These are phyloP conservation scores for Aspergillus sp. DNA, from an alignment of 2,329 filamentous ascomycete genomes.

Conservation along the genomic window DNA sequence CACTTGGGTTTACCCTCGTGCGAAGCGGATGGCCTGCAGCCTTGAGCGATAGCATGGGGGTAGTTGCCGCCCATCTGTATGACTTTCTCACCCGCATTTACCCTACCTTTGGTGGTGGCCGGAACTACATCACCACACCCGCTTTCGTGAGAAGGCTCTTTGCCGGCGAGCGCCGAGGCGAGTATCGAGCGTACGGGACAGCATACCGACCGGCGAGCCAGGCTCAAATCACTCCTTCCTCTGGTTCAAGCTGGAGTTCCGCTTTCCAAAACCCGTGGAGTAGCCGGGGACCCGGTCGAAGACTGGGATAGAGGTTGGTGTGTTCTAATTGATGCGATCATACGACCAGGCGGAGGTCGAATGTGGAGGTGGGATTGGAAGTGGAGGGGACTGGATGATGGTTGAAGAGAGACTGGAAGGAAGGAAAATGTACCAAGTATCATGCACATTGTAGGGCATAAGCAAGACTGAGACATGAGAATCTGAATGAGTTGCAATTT, in stretches of 20 bases:
- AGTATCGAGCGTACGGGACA: constrained; percentile 62
- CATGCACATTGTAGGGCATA: too few relatives aligned
- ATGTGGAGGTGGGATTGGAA: too few relatives aligned
- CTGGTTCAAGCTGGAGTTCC: constrained; percentile 29
- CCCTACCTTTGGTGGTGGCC: constrained; percentile 82
- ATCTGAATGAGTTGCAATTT: too few relatives aligned
- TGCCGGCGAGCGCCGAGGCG: constrained; percentile 46
- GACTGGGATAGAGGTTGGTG: constrained; percentile 35
- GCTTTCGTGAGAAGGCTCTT: constrained; percentile 68
- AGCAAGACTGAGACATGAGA: too few relatives aligned
- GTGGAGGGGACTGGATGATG: background rate
- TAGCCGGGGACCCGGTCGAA: constrained; percentile 40
- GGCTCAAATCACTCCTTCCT: constrained; percentile 9
- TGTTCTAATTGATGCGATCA: background rate
- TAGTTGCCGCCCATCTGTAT: constrained; percentile 83
- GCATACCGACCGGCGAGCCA: constrained; percentile 48
- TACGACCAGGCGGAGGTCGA: background rate
- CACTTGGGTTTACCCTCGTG: constrained; percentile 73
- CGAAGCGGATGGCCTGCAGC: constrained; percentile 59
- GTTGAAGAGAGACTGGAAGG: background rate
- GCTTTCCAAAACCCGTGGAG: constrained; percentile 37
- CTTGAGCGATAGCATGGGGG: constrained; percentile 69
- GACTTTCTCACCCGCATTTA: constrained; percentile 88
- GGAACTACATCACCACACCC: constrained; percentile 74
- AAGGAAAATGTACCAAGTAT: too few relatives aligned